Base-by-base conservation (phyloP, 2,329 filamentous ascomycete genomes). In the Zymoseptoria crescenta region DNA sequence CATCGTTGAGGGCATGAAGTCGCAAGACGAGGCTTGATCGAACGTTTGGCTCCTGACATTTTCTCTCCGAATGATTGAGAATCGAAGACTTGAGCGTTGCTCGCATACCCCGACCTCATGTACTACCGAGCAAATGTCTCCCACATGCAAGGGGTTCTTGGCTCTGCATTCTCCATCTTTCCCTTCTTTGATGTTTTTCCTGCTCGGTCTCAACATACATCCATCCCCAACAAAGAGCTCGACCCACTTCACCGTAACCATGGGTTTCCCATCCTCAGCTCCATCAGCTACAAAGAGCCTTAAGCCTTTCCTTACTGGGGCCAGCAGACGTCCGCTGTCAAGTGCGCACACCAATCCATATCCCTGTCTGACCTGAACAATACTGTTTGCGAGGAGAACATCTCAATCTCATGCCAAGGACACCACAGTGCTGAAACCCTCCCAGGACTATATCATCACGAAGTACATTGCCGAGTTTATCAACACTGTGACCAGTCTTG, bases 271-370 rank as follows among this genome's bases (percentile, higher is more conserved):
- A 41, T n/a, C n/a, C n/a, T n/a, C n/a, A n/a, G n/a, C n/a, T 53
- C 50, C 50, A 35, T 56, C 24, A 19, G 16, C 30, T 29, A 41
- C 30, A 29, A 9, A 8, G 16, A 50, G 28, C 27, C 27, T 20
- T n/a, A 16, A 29, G 27, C 20, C 30, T 41, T 58, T 58, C 19
- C 54, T 45, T 27, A 49, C 52, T 55, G 30, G 35, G 48, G 49
- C 5, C 10, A 29, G 9, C 41, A 20, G 28, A 41, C 28, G 27
- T n/a, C 27, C 27, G 48, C 45, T 16, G 58, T 63, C 21, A 56
- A 64, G 20, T 85, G 82, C 50, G 56, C 45, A 16, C 6, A 10
- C 35, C 35, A 16, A 41, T 41, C 10, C 29, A 51, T 41, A n/a
- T 50, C 24, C 41, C 54, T 35, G 35, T 49, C 16, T 54, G 24